phyloP scores from a whole-genome alignment of 768 basidiomycete genomes.

The Saitozyma sp. region DNA sequence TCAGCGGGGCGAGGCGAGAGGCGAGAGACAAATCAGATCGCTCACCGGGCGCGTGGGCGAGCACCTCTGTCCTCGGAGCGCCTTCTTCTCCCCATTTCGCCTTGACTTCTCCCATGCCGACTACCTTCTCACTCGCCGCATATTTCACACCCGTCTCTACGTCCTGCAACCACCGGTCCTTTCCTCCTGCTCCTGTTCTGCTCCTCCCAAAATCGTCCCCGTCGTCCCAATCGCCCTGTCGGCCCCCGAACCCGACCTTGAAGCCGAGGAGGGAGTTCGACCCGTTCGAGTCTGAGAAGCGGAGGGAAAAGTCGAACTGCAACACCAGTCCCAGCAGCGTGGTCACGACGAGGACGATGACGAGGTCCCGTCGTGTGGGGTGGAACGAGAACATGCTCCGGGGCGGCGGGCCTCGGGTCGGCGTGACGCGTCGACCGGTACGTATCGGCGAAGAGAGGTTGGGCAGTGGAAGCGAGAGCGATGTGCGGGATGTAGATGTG shows the following conservation, averaged over 20 bases:
- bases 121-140: conserved; percentile 24
- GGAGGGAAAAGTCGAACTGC: conserved; percentile 68
- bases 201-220: conserved; percentile 2
- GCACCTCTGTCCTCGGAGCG: conserved; percentile 59
- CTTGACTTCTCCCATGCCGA: conserved; percentile 45
- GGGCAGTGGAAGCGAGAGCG: too few species aligned
- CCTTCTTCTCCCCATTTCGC: conserved; percentile 43
- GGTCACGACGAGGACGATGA: conserved; percentile 67
- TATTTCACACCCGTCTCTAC: conserved; percentile 30
- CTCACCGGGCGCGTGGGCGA: conserved; percentile 75
- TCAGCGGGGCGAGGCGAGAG: not conserved
- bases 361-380: conserved; percentile 72
- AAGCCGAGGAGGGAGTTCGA: conserved; percentile 28
- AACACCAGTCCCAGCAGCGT: conserved; percentile 69
- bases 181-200: not conserved
- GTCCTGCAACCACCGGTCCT: conserved; percentile 31
- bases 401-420: not conserved
- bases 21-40: conserved; percentile 1
- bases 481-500: too few species aligned
- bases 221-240: conserved; percentile 15
- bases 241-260: conserved; percentile 27
- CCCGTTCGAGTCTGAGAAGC: conserved; percentile 53
- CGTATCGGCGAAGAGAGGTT: not conserved
- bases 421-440: not conserved
- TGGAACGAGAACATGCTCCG: conserved; percentile 33